A percentile compares a stretch with the other conserved stretches of the same genome.
Conservation (phyloP, 148 eudicot species). For the Limonium bicolor region DNA sequence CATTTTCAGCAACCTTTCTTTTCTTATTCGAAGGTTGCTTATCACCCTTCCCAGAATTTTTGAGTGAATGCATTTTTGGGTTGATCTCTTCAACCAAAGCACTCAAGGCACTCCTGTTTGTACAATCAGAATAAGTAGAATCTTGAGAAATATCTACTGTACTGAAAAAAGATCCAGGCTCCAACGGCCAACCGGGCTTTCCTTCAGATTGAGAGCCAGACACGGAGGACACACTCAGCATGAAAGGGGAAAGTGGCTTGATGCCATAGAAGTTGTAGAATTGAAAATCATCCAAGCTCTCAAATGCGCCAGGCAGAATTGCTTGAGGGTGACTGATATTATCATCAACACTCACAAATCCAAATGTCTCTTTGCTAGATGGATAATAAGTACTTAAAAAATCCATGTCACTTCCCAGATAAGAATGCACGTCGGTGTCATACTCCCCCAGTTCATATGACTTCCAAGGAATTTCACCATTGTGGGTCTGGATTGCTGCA, state of each 20-base stretch:
- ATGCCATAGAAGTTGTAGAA: constrained; percentile 10
- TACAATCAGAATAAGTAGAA: constrained; percentile 17
- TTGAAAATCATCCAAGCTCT: constrained; percentile 15
- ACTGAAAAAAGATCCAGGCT: constrained; percentile 4
- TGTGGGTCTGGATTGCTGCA: constrained; percentile 10
- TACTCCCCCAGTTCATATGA: constrained; percentile 6
- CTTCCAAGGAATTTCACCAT: constrained; percentile 3
- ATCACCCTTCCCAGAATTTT: constrained; percentile 12
- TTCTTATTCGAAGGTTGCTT: constrained; percentile 16
- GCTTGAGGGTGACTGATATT: constrained; percentile 26
- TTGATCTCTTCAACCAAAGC: constrained; percentile 16
- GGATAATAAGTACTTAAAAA: constrained; percentile 7
- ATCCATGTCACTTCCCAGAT: constrained; percentile 3
- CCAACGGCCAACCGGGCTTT: too few relatives aligned
- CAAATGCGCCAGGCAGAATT: constrained; percentile 16
- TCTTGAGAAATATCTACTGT: constrained; percentile 2
- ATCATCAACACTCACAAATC: constrained; percentile 9
- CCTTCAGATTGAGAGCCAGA: too few relatives aligned
- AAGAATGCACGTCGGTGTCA: constrained; percentile 2
- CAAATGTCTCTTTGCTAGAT: constrained; percentile 10
- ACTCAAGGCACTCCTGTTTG: constrained; percentile 28
- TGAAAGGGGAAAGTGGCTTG: too few relatives aligned
- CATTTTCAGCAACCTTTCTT: constrained; percentile 24
- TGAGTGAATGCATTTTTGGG: constrained; percentile 5
- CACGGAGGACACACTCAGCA: too few relatives aligned